Percentiles rank a stretch among this genome's conserved stretches.
phyloP scores from a whole-genome alignment of 352 stramenopile genomes.

The Globisporangium splendens region DNA sequence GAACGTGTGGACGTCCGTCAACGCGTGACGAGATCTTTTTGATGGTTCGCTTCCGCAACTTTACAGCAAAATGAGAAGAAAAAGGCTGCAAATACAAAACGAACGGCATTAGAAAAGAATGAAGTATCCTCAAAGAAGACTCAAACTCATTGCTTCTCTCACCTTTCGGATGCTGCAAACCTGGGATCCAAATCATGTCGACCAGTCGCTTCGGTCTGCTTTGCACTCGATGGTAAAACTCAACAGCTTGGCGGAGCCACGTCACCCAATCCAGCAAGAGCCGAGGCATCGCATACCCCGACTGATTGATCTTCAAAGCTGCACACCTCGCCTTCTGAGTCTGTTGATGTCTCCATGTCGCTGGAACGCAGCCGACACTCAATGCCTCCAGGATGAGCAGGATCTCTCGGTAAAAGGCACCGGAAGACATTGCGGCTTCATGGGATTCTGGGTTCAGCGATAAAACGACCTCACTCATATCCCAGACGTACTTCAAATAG shows the following conservation, averaged over 20 bases:
- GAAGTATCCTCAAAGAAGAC: neutral
- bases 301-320: neutral
- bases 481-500: conserved; percentile 44
- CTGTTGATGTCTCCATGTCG: conserved; percentile 11
- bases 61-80: conserved; percentile 33
- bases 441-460: conserved; percentile 22
- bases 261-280: conserved; percentile 20
- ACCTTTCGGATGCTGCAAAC: conserved; percentile 44
- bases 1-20: too few species aligned
- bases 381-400: conserved; percentile 16
- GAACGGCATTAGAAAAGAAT: neutral
- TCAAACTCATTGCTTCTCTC: neutral
- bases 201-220: conserved; percentile 11
- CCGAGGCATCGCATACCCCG: conserved; percentile 22
- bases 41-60: conserved; percentile 15
- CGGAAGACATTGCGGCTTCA: conserved; percentile 10
- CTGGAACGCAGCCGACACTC: neutral
- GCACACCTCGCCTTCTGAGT: conserved; percentile 7
- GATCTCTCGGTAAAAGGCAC: conserved; percentile 10
- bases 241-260: conserved; percentile 27
- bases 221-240: conserved; percentile 31
- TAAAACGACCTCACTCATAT: conserved; percentile 28
- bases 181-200: conserved; percentile 32
- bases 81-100: conserved; percentile 19
- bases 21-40: too few species aligned